Evolutionary conservation across 1,284 basidiomycete species (phyloP).

Genomic region (Boletus austroedulis): DNA sequence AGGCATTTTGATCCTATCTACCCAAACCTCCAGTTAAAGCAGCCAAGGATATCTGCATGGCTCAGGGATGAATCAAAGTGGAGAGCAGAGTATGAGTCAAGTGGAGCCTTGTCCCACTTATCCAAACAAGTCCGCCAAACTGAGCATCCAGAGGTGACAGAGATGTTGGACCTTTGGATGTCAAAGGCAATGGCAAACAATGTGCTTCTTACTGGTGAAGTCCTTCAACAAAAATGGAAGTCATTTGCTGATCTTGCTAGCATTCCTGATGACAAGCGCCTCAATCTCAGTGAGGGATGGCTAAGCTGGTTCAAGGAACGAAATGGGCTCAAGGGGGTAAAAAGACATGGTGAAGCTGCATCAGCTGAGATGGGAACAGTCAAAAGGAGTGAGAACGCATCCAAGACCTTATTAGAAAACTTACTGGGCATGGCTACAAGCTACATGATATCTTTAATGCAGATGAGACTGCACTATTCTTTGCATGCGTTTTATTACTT

Average conservation of each 20-base stretch:
- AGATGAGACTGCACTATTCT: not conserved
- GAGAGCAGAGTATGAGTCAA: not conserved
- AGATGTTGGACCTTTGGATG: constrained; percentile 20
- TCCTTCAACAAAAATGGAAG: constrained; percentile 12
- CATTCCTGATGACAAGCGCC: not conserved
- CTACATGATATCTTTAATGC: constrained; percentile 8
- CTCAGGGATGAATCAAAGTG: not conserved
- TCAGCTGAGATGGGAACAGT: not conserved
- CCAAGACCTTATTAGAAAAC: not conserved
- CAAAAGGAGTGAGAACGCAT: not conserved
- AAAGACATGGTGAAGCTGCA: constrained; percentile 5
- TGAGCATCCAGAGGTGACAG: constrained; percentile 3
- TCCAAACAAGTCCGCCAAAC: constrained; percentile 8
- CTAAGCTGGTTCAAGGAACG: not conserved
- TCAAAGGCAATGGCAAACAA: constrained; percentile 7
- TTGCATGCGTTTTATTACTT: not conserved
- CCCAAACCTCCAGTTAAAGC: too few relatives aligned
- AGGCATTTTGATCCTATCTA: too few relatives aligned
- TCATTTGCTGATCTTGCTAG: constrained; percentile 9
- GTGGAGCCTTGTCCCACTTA: too few relatives aligned
- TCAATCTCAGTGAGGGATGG: constrained; percentile 8
- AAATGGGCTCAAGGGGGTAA: not conserved
- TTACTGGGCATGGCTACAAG: not conserved
- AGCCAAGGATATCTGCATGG: constrained; percentile 3
- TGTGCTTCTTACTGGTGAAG: not conserved